A percentile compares a stretch with the other conserved stretches of the same genome.
Evolutionary conservation across 225 moss, liverwort and hornwort genomes (phyloP).

Genomic region (Pleurozium schreberi): DNA sequence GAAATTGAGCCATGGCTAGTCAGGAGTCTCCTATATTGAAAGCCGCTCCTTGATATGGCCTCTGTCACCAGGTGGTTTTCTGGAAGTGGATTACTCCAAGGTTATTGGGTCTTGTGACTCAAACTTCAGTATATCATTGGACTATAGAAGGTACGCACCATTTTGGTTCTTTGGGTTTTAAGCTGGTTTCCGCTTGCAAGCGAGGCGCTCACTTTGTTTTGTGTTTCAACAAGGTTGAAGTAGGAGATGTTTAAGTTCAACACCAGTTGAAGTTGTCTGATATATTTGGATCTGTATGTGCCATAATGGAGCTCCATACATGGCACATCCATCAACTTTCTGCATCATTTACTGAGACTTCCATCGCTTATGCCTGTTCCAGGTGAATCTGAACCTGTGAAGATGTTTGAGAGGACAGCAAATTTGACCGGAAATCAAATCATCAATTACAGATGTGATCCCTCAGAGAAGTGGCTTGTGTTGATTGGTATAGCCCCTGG

Average conservation of each 20-base stretch:
- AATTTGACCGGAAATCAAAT: slow-evolving; percentile 83
- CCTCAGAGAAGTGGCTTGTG: slow-evolving; percentile 93
- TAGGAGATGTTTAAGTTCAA: background rate
- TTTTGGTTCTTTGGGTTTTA: background rate
- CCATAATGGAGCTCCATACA: background rate
- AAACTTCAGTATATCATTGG: slow-evolving; percentile 86
- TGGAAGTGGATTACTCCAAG: slow-evolving; percentile 96
- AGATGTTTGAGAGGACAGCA: slow-evolving; percentile 91
- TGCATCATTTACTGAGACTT: background rate
- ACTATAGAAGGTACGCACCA: slow-evolving; percentile 65
- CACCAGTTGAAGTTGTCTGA: background rate
- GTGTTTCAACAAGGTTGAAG: background rate
- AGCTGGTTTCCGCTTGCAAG: background rate
- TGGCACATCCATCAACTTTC: background rate
- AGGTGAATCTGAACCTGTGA: slow-evolving; percentile 88
- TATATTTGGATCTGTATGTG: background rate
- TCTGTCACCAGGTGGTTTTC: slow-evolving; percentile 63
- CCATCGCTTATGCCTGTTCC: background rate
- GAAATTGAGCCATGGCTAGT: background rate
- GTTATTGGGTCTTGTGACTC: slow-evolving; percentile 85
- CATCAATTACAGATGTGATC: slow-evolving; percentile 93
- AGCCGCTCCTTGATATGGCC: background rate
- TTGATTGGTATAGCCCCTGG: slow-evolving; percentile 92
- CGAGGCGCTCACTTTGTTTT: background rate
- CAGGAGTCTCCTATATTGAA: background rate